A percentile compares a stretch with the other conserved stretches of the same genome.
Evolutionary conservation across 176 grass and related monocot species (phyloP).

Genomic region (Juncus effusus): DNA sequence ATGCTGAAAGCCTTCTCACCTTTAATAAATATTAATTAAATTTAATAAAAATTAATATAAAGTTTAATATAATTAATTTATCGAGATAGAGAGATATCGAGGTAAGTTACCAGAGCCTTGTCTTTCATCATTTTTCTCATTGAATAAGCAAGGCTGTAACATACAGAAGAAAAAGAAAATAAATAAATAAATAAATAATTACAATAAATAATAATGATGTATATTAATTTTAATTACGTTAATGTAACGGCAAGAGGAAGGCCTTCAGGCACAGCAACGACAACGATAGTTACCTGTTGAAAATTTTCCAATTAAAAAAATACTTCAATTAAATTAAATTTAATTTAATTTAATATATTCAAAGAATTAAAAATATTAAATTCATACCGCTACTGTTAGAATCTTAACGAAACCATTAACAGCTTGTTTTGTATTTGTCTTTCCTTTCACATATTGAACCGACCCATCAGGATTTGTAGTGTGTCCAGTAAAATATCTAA

Average conservation of each 20-base stretch:
- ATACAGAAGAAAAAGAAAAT: neutral
- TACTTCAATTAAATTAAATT: neutral
- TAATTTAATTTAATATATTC: conserved; percentile 23
- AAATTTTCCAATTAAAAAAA: neutral
- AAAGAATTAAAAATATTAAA: conserved; percentile 3
- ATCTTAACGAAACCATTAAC: conserved; percentile 69
- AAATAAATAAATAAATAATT: neutral
- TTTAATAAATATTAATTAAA: conserved; percentile 23
- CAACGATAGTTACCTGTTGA: conserved; percentile 80
- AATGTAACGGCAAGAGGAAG: conserved; percentile 96
- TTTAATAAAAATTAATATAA: neutral
- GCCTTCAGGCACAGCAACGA: conserved; percentile 91
- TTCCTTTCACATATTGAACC: conserved; percentile 82
- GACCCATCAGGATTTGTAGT: conserved; percentile 72
- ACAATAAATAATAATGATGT: neutral
- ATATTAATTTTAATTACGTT: conserved; percentile 45
- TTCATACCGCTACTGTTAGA: conserved; percentile 84
- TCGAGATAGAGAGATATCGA: no score
- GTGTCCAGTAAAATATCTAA: conserved; percentile 87
- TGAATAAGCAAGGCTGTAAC: conserved; percentile 76
- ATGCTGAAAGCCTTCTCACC: conserved; percentile 91
- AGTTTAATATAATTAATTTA: neutral
- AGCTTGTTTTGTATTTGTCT: conserved; percentile 55
- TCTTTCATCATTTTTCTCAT: conserved; percentile 98
- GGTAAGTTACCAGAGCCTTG: conserved; percentile 63